Evolutionary conservation across 305 asterid species (phyloP).

Genomic region (Rubia tinctorum): DNA sequence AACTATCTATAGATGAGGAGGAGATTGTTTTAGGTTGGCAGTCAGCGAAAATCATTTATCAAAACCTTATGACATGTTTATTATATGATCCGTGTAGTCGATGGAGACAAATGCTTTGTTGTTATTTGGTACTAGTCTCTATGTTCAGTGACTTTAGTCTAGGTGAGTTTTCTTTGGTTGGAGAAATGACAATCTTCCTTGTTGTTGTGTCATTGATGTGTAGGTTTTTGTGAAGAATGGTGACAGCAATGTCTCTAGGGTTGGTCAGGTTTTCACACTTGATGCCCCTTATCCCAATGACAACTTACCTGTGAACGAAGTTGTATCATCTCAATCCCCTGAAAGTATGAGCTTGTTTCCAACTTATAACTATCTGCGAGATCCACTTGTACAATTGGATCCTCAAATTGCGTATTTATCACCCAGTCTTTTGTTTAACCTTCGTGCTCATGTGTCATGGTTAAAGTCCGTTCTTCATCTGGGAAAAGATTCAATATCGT

Average conservation of each 20-base stretch:
- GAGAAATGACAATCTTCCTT: conserved; percentile 2
- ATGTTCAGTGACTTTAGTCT: neutral
- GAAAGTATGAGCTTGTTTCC: conserved; percentile 57
- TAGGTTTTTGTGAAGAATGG: conserved; percentile 64
- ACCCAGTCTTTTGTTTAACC: conserved; percentile 80
- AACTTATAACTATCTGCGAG: conserved; percentile 44
- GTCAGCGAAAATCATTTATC: too few relatives aligned
- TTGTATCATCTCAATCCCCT: conserved; percentile 28
- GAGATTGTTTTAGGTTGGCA: too few relatives aligned
- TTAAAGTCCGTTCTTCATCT: conserved; percentile 60
- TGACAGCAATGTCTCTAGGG: conserved; percentile 50
- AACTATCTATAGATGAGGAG: neutral
- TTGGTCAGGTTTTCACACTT: conserved; percentile 77
- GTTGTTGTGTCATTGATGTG: conserved; percentile 7
- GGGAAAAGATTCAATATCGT: conserved; percentile 54
- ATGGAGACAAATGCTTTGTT: neutral
- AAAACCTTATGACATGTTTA: too few relatives aligned
- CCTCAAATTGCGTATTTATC: conserved; percentile 71
- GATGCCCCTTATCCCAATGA: conserved; percentile 64
- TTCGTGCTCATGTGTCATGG: conserved; percentile 64
- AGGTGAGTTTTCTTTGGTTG: neutral
- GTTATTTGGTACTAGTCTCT: neutral
- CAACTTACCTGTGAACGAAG: conserved; percentile 18
- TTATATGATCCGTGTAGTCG: neutral
- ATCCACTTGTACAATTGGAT: conserved; percentile 36